Percentiles rank a stretch among this genome's conserved stretches.
Conservation (phyloP, 331 rosid genomes). For the Rosa hybrid region DNA sequence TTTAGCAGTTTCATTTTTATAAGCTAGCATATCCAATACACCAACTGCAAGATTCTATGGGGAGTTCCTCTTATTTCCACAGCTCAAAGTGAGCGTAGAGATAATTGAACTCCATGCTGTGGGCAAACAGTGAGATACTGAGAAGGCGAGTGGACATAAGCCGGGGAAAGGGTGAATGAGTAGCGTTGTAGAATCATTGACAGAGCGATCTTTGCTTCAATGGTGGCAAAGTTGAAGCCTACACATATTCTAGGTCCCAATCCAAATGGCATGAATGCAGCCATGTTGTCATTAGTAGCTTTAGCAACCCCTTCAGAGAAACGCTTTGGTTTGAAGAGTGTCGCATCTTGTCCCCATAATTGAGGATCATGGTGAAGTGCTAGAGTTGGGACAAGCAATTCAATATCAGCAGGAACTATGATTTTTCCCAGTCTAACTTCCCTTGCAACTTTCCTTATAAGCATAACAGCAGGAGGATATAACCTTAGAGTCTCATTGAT, state of each 20-base stretch:
- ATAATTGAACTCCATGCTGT: too few relatives aligned
- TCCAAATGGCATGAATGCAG: not conserved
- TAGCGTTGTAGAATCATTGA: too few relatives aligned
- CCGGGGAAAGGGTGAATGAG: too few relatives aligned
- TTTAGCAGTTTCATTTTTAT: not conserved
- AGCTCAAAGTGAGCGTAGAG: not conserved
- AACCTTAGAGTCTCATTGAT: too few relatives aligned
- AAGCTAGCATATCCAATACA: too few relatives aligned
- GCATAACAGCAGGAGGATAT: too few relatives aligned
- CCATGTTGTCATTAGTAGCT: not conserved
- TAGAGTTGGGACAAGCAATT: not conserved
- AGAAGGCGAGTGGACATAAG: too few relatives aligned
- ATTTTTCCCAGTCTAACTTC: not conserved
- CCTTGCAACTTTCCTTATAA: too few relatives aligned
- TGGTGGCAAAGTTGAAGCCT: too few relatives aligned
- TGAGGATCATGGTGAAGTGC: not conserved
- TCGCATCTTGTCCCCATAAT: conserved; percentile 23
- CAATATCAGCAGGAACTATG: not conserved
- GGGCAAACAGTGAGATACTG: too few relatives aligned
- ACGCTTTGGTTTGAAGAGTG: conserved; percentile 5
- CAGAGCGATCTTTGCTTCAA: too few relatives aligned
- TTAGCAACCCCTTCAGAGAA: conserved; percentile 1
- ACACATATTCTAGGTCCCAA: conserved; percentile 9
- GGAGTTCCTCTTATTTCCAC: not conserved
- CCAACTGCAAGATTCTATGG: too few relatives aligned